phyloP scores from a whole-genome alignment of 2,329 filamentous ascomycete species.

The Hypoxylon sp. region DNA sequence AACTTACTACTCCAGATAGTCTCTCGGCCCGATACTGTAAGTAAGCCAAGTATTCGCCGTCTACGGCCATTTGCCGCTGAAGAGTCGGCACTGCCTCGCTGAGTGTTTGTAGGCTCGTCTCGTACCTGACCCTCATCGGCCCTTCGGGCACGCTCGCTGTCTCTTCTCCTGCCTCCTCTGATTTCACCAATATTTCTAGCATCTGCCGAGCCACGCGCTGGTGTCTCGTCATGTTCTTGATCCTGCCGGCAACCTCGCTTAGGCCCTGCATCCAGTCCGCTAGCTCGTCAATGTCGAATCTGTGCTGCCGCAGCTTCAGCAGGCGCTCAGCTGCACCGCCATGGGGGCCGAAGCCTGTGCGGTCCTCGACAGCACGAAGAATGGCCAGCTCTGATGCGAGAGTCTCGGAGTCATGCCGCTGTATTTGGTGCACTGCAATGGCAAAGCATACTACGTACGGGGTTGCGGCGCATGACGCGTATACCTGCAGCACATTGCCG shows the following conservation, averaged over 20 bases:
- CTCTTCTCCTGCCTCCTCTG: not conserved
- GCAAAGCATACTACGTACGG: not conserved
- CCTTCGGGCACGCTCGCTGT: not conserved
- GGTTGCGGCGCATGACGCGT: not conserved
- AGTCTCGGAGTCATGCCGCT: not conserved
- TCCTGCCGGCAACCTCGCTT: not conserved
- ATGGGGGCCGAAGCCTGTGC: not conserved
- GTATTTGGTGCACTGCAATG: not conserved
- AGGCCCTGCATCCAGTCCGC: not conserved
- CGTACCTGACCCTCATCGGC: not conserved
- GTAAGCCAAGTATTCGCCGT: not conserved
- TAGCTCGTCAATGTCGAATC: not conserved
- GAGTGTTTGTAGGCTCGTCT: not conserved
- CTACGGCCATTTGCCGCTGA: not conserved
- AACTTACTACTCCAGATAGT: slow-evolving; percentile 2
- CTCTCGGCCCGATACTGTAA: not conserved
- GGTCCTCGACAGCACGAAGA: not conserved
- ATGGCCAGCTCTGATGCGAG: not conserved
- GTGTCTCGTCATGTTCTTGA: not conserved
- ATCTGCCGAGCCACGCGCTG: not conserved
- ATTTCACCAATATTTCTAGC: not conserved
- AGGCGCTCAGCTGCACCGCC: not conserved
- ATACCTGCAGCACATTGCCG: not conserved
- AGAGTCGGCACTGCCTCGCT: not conserved
- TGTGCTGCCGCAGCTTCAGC: not conserved